Conservation (phyloP, 1,284 basidiomycete genomes). For the Marasmius oreades region DNA sequence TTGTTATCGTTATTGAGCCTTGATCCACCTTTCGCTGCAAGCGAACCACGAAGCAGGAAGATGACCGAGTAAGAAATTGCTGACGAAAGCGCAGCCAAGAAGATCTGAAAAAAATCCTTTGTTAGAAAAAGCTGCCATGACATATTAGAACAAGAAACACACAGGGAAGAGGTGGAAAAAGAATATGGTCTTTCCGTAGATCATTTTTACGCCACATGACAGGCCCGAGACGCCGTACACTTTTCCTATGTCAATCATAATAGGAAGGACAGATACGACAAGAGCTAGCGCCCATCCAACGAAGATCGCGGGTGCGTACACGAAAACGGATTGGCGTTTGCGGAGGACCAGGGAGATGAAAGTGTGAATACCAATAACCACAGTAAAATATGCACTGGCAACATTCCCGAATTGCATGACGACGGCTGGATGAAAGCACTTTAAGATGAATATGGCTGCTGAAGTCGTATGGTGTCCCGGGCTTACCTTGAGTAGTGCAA, state of each 20-base stretch:
- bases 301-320: constrained; percentile 39
- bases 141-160: constrained; percentile 19
- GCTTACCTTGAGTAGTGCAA: constrained; percentile 58
- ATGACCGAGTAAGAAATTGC: constrained; percentile 54
- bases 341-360: constrained; percentile 62
- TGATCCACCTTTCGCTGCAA: constrained; percentile 41
- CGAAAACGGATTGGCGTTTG: constrained; percentile 45
- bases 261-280: constrained; percentile 42
- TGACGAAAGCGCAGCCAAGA: constrained; percentile 51
- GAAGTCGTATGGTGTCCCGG: not conserved
- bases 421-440: constrained; percentile 31
- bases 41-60: constrained; percentile 54
- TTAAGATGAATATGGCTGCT: not conserved
- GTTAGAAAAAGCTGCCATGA: constrained; percentile 6
- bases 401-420: constrained; percentile 62
- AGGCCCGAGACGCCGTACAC: constrained; percentile 52
- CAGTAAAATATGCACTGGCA: constrained; percentile 60
- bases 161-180: constrained; percentile 61
- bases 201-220: constrained; percentile 46
- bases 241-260: constrained; percentile 27
- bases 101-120: constrained; percentile 39
- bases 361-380: constrained; percentile 63
- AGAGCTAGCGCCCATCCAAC: constrained; percentile 52
- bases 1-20: constrained; percentile 41
- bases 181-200: constrained; percentile 41